Conservation (phyloP, 495 filamentous ascomycete species). For the Echria macrotheca region DNA sequence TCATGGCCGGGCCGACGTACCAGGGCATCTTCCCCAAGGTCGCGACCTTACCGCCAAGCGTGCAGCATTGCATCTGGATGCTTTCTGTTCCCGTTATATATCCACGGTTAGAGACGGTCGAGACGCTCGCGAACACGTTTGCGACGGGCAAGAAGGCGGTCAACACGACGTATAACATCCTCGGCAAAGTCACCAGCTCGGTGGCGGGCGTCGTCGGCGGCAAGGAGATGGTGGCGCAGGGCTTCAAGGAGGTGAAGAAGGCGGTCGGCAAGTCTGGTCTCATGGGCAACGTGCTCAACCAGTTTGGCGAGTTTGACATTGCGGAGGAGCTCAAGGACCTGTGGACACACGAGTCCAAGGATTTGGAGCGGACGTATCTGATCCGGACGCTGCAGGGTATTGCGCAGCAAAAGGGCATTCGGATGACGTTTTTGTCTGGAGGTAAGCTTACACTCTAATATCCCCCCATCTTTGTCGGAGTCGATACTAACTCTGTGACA, state of each 20-base stretch:
- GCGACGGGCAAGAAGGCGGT: slow-evolving; percentile 95
- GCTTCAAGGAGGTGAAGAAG: slow-evolving; percentile 90
- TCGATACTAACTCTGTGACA: slow-evolving; percentile 11
- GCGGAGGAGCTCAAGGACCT: slow-evolving; percentile 90
- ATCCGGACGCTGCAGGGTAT: slow-evolving; percentile 95
- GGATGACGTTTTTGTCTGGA: slow-evolving; percentile 94
- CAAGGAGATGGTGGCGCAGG: slow-evolving; percentile 82
- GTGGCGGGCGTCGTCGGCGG: slow-evolving; percentile 93
- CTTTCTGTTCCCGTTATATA: slow-evolving; percentile 85
- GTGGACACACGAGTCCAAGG: slow-evolving; percentile 98
- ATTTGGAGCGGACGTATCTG: slow-evolving; percentile 92
- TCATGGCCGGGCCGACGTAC: slow-evolving; percentile 94
- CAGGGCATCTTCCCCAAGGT: slow-evolving; percentile 96
- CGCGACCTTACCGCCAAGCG: slow-evolving; percentile 81
- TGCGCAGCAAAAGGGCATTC: slow-evolving; percentile 82
- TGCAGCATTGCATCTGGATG: slow-evolving; percentile 97
- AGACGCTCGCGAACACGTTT: slow-evolving; percentile 81
- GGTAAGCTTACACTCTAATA: slow-evolving; percentile 40
- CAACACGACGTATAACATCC: slow-evolving; percentile 87
- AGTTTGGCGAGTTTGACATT: slow-evolving; percentile 95
- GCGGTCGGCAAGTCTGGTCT: slow-evolving; percentile 90
- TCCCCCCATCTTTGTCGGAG: background rate
- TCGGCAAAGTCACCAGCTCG: slow-evolving; percentile 89
- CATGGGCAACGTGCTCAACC: slow-evolving; percentile 89
- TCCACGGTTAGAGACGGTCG: slow-evolving; percentile 83